Base-by-base conservation (phyloP, 352 stramenopile genomes). In the Plasmopara viticola region DNA sequence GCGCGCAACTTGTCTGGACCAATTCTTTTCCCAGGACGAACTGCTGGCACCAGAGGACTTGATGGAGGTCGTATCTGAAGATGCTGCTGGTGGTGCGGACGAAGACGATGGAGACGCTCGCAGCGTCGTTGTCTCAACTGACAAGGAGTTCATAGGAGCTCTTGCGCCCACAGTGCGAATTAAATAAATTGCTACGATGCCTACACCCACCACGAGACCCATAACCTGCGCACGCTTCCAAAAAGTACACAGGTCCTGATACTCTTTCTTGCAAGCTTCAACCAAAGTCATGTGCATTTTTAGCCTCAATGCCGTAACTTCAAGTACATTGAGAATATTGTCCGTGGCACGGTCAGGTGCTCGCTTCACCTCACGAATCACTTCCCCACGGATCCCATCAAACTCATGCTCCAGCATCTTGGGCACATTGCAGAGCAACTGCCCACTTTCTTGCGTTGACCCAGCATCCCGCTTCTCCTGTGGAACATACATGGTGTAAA, bases 401-500 rank as follows among this genome's bases (percentile, higher is more conserved):
- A 94, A 94, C 53, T 94, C 84, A 46, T 87, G 76, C 52, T 90
- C 82, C 5, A 94, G 70, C 66, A 94, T 86, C 39, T 65, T 71
- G 28, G 84, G 72, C n/a, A 94, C 70, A 20, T 61, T 62, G 29
- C 67, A 64, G 12, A 42, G 6, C 12, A 48, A 8, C 33, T 61
- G 35, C 8, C 30, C 52, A 17, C 65, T 58, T 33, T 61, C 64
- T 10, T 58, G 57, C 12, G 35, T 44, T 2, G 28, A 13, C 15
- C 46, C 37, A 14, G 53, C 20, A 5, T 65, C 63, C 10, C 68
- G 66, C 52, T 86, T 65, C 37, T 86, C 74, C 33, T 78, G 70
- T 0, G 84, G 84, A 6, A 94, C 84, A 56, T 94, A 90, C 84
- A 94, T 94, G 8, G 84, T 90, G 61, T 92, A 94, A 49, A 94